Evolutionary conservation across 116 monocot genomes (phyloP), one percentile per base, ranked within the genome.

Genomic region (Phalaenopsis hybrid): DNA sequence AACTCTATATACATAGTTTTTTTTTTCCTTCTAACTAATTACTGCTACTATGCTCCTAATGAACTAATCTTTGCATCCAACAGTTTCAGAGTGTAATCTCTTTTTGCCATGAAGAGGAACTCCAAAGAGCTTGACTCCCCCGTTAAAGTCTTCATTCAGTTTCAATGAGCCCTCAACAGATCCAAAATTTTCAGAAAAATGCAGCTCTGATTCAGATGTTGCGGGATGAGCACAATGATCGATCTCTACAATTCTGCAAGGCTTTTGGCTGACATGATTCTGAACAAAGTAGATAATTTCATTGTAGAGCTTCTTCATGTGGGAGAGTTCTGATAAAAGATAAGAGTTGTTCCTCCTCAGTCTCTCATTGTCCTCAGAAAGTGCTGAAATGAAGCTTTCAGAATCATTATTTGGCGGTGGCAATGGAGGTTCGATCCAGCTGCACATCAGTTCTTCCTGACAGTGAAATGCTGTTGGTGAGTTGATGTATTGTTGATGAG

Each of bases 271-370:
- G n/a, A 96, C 96, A 72, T 96, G 96, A 83, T 94, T 86, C 50
- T 96, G 96, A 20, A 96, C 76, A 77, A 92, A 96, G 87, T 85
- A 92, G 57, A 96, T 91, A 63, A 96, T 94, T 82, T 96, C 94
- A 80, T 81, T 90, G 89, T 96, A 96, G 33, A 96, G 92, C 82
- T 96, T 92, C 92, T 91, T 92, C 96, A 96, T 94, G 77, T 92
- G 96, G 13, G 90, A 81, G 74, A 96, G 94, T 69, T 96, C 96
- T 16, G 96, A 91, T 0, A 91, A 20, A 9, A 96, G 90, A 49
- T 89, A 78, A 20, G 92, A 85, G 87, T 96, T 96, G 65, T 83
- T 86, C 59, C 90, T 87, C 89, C 90, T 85, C 85, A 96, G 94
- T 83, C 91, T 88, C 86, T 90, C 91, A 88, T 96, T 96, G 82